Evolutionary conservation across 169 alveolate genomes (phyloP).

Genomic region (Plasmodium falciparum): DNA sequence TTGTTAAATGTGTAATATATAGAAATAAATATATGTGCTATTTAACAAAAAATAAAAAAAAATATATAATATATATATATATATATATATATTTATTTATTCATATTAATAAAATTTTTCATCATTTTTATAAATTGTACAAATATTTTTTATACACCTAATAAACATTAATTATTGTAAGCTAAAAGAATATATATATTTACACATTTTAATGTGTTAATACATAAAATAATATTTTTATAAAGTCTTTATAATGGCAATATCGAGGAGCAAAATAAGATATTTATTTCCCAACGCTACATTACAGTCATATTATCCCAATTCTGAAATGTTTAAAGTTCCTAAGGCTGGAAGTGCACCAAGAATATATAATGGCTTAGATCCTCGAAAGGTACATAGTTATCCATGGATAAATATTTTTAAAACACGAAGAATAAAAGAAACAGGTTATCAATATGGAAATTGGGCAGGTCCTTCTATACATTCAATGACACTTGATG

Average conservation of each 20-base stretch:
- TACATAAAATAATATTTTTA: too few species aligned
- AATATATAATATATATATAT: too few species aligned
- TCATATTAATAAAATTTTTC: too few species aligned
- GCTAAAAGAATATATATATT: not conserved
- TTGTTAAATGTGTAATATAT: too few species aligned
- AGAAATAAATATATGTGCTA: too few species aligned
- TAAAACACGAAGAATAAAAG: conserved; percentile 81
- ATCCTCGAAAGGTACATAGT: conserved; percentile 82
- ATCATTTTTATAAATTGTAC: too few species aligned
- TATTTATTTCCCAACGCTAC: conserved; percentile 83
- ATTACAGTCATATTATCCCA: conserved; percentile 85
- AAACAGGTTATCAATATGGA: conserved; percentile 83
- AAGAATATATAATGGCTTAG: conserved; percentile 84
- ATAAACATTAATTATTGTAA: not conserved
- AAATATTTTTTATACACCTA: too few species aligned
- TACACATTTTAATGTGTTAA: too few species aligned
- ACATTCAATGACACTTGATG: conserved; percentile 86
- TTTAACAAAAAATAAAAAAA: too few species aligned
- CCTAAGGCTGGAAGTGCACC: conserved; percentile 77
- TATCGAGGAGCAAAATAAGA: conserved; percentile 77
- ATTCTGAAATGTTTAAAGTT: conserved; percentile 85
- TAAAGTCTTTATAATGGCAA: conserved; percentile 71
- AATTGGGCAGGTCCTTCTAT: conserved; percentile 85
- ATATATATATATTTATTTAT: too few species aligned
- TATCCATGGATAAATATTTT: conserved; percentile 82